These are phyloP conservation scores for Coniochaeta prunicola DNA, from an alignment of 2,329 filamentous ascomycete species.

Conservation along the genomic window DNA sequence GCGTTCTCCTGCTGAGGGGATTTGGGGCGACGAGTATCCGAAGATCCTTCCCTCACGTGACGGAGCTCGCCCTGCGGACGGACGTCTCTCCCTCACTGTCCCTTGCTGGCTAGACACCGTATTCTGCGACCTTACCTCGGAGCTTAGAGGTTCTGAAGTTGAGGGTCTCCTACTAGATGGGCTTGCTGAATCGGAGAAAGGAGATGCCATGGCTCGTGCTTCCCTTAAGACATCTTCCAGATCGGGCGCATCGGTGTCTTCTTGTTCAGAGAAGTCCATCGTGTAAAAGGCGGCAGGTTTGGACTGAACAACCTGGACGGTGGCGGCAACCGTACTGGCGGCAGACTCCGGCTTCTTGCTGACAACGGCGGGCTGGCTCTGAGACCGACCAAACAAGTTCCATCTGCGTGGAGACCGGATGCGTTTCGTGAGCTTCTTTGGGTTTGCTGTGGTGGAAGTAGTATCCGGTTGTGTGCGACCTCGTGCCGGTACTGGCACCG, in stretches of 20 bases:
- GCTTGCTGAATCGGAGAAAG: not conserved
- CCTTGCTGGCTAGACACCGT: not conserved
- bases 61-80: not conserved
- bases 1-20: not conserved
- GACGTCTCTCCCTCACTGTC: not conserved
- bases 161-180: not conserved
- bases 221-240: slow-evolving; percentile 43
- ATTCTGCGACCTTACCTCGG: not conserved
- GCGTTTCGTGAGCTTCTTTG: slow-evolving; percentile 51
- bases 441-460: slow-evolving; percentile 16
- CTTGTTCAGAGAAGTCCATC: slow-evolving; percentile 51
- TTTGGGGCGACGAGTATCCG: not conserved
- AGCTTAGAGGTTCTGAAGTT: not conserved
- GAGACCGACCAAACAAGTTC: slow-evolving; percentile 55
- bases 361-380: slow-evolving; percentile 28
- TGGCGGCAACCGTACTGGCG: slow-evolving; percentile 32
- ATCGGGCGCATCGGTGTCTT: slow-evolving; percentile 30
- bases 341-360: slow-evolving; percentile 30
- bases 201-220: slow-evolving; percentile 29
- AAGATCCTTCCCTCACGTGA: not conserved
- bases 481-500: slow-evolving; percentile 23
- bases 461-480: slow-evolving; percentile 17
- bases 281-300: slow-evolving; percentile 54
- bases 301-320: slow-evolving; percentile 39
- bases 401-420: slow-evolving; percentile 51